Base-by-base conservation (phyloP, 495 filamentous ascomycete species). In the Penicillium bovifimosum region DNA sequence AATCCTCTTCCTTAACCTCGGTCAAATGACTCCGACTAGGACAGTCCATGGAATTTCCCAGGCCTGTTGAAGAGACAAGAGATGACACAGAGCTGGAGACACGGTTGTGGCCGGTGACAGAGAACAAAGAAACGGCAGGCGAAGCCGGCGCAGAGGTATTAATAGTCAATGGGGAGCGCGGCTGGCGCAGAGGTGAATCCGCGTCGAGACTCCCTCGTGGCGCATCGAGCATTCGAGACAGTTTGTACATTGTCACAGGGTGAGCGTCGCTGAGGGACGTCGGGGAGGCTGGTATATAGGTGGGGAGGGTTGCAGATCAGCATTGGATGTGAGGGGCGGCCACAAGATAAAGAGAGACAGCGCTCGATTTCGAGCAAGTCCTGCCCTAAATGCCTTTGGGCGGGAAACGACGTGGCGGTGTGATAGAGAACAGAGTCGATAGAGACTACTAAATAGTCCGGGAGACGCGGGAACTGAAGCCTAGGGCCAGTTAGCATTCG, bases 31-130 rank as follows among this genome's bases (percentile, higher is more conserved):
- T 69, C 38, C 73, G 71, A 39, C 69, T 73, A 11, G 72, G 64
- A 35, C 69, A 70, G 16, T 81, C 80, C 50, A 79, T 75, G 1
- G 75, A 75, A 41, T 79, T 80, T 24, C 74, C 71, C 52, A 76
- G 60, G 10, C 72, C 69, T 14, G 74, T 67, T 20, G 76, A 76
- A 5, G 80, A 81, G 31, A 80, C 76, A 13, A 85, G 62, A 11
- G 83, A 85, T 1, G 83, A 86, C 44, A 68, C 78, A 6, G 83
- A 84, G 65, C 83, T 86, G 3, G 73, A 76, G 42, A 76, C 61
- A 26, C 69, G 67, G 42, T 63, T 68, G 41, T 75, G 72, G 35
- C 72, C 65, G 38, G 62, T 62, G 9, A 59, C 60, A 13, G 73
- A 75, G 54, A 74, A 76, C 17, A 74, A 58, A 29, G 73, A 76